Evolutionary conservation across 1,284 basidiomycete species (phyloP).

Genomic region (Earliella scabrosa): DNA sequence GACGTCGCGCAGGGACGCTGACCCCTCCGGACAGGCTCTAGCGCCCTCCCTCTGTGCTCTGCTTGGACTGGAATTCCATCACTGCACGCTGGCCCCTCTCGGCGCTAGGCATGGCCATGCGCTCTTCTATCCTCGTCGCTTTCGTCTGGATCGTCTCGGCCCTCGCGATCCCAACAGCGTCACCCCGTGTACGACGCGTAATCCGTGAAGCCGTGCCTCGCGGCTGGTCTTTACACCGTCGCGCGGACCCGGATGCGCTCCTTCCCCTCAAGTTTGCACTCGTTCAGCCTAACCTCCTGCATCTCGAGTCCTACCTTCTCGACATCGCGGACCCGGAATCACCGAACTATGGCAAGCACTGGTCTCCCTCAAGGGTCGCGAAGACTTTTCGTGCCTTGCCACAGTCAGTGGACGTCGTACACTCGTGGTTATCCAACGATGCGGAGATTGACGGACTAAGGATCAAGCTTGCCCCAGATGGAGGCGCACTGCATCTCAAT

Average conservation of each 20-base stretch:
- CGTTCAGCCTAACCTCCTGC: constrained; percentile 45
- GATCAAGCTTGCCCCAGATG: constrained; percentile 29
- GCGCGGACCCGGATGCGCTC: constrained; percentile 25
- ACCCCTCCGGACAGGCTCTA: too few relatives aligned
- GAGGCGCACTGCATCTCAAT: constrained; percentile 47
- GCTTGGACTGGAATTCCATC: too few relatives aligned
- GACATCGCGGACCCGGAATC: constrained; percentile 50
- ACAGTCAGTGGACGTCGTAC: constrained; percentile 45
- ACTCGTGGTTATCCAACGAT: constrained; percentile 41
- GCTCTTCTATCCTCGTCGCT: too few relatives aligned
- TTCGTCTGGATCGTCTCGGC: too few relatives aligned
- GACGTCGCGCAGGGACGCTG: too few relatives aligned
- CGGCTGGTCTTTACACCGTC: constrained; percentile 32
- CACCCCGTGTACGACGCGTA: constrained; percentile 41
- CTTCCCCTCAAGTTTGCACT: constrained; percentile 49
- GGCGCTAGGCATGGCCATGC: too few relatives aligned
- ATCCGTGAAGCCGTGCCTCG: constrained; percentile 36
- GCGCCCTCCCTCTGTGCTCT: too few relatives aligned
- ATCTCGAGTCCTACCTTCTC: constrained; percentile 43
- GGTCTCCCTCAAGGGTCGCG: constrained; percentile 40
- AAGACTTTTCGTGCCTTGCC: constrained; percentile 47
- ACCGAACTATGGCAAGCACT: constrained; percentile 46
- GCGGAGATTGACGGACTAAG: constrained; percentile 34
- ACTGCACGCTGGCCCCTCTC: too few relatives aligned
- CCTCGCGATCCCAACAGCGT: too few relatives aligned